Base-by-base conservation (phyloP, 1,139 yeast species). In the Suhomyces ambrosiae region DNA sequence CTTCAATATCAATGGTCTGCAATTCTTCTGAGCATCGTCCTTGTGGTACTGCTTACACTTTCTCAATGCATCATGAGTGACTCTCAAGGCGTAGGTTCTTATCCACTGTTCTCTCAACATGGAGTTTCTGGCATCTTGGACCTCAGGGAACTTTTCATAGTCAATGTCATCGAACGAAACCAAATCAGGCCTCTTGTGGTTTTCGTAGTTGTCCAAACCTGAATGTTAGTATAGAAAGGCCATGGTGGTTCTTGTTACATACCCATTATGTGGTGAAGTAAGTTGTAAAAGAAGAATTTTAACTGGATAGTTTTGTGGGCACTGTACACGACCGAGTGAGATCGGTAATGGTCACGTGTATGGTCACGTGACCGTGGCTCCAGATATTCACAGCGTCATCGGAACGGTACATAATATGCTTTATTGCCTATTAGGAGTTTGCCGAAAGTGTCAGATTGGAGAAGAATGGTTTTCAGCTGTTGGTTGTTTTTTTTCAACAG, bases 161-260 rank as follows among this genome's bases (percentile, higher is more conserved):
- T 84, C 86, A 46, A 86, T 84, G 50, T 82, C 88, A 64, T 86
- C 95, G 56, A 86, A 86, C 27, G 95, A 86, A 46, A 85, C 92
- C 54, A 79, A 73, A 52, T 83, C 87, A 37, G 87, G 82, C 65
- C 87, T 77, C 53, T 66, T 64, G 63, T 83, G 86, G 61, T 69
- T 69, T 34, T 60, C 67, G 60, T 71, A 71, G 46, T 60, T 60
- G 44, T 61, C 62, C 51, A 68, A 59, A 29, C 61, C 71, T 65
- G 29, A 26, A 9, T 11, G 53, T 51, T 51, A 50, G 53, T 42
- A 49, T 12, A 15, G 23, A 4, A 24, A 6, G 4, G 9, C 17
- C 18, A 30, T 16, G 8, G 27, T 11, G 27, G 7, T 12, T n/a
- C 15, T 11, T 10, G 11, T 25, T 14, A 35, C 42, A 4, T 30